Base-by-base conservation (phyloP, 495 filamentous ascomycete species). In the Aspergillus saccharolyticus region DNA sequence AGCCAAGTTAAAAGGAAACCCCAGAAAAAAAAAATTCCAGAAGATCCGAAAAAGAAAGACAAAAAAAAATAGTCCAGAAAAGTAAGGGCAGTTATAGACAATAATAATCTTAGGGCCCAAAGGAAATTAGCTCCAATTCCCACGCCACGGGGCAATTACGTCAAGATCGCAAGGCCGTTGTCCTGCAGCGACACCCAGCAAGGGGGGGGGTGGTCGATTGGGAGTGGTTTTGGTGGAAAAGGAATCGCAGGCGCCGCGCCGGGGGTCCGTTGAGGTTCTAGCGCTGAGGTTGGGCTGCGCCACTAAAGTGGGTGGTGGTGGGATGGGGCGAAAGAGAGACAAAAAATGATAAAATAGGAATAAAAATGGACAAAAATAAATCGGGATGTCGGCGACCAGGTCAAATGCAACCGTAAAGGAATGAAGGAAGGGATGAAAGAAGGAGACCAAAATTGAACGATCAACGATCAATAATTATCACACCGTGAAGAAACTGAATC, bases 101-200 rank as follows among this genome's bases (percentile, higher is more conserved):
- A 61, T 42, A 52, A 61, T 25, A 52, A 42, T 48, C 25, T 28
- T 28, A 28, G 17, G 44, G 57, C 33, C 20, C 49, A 57, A 45
- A 46, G 43, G 33, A 44, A 54, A 52, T 57, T 45, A 54, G 42
- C 46, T 49, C 55, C 58, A 64, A 64, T 58, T 55, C 24, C n/a
- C 47, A 60, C 57, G 50, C 57, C 57, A 59, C 61, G 61, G 52
- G 50, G 55, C 59, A 60, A 65, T 65, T 65, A 65, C 63, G 63
- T 65, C 63, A 65, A 60, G 56, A 57, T 57, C 56, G 45, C 43
- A 48, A 50, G 55, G 57, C 52, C 47, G 58, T 60, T 61, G 57
- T 60, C 58, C 55, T 64, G 55, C 62, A 61, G 62, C 55, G 46
- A 54, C 52, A 58, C 53, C n/a, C 56, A 59, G 50, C 53, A 56